Conservation (phyloP, 371 early-diverging fungal genomes). For the Dinochytrium kinnereticum region DNA sequence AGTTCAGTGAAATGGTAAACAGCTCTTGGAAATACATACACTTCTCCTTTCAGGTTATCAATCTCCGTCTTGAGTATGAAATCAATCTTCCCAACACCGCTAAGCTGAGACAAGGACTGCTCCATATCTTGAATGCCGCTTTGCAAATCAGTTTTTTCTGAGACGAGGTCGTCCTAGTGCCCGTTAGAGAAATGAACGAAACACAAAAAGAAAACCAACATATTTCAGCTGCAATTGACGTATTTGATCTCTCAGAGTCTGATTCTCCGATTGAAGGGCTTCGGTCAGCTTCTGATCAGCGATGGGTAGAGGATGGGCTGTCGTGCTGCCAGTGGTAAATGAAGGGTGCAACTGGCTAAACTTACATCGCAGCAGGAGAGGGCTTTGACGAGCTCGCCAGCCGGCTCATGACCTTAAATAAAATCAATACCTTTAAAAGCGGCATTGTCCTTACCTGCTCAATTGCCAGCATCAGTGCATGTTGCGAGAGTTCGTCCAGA, state of each 20-base stretch:
- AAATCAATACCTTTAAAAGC: background rate
- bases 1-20: background rate
- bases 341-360: background rate
- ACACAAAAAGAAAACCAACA: conserved; percentile 59
- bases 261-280: conserved; percentile 59
- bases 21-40: conserved; percentile 58
- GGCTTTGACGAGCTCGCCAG: conserved; percentile 1
- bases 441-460: conserved; percentile 54
- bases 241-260: conserved; percentile 62
- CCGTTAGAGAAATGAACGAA: no score
- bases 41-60: conserved; percentile 79
- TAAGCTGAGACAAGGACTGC: conserved; percentile 65
- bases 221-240: conserved; percentile 62
- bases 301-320: background rate
- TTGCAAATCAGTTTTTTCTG: conserved; percentile 69
- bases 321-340: background rate
- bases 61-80: conserved; percentile 86
- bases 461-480: conserved; percentile 84
- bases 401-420: conserved; percentile 6
- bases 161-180: conserved; percentile 70
- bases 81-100: conserved; percentile 82
- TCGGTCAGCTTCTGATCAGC: background rate
- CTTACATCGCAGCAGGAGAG: background rate
- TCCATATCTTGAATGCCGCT: conserved; percentile 75
- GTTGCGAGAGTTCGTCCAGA: conserved; percentile 72